Percentiles rank a stretch among this genome's conserved stretches.
Evolutionary conservation across 116 monocot genomes (phyloP).

Genomic region (Iris pallida): DNA sequence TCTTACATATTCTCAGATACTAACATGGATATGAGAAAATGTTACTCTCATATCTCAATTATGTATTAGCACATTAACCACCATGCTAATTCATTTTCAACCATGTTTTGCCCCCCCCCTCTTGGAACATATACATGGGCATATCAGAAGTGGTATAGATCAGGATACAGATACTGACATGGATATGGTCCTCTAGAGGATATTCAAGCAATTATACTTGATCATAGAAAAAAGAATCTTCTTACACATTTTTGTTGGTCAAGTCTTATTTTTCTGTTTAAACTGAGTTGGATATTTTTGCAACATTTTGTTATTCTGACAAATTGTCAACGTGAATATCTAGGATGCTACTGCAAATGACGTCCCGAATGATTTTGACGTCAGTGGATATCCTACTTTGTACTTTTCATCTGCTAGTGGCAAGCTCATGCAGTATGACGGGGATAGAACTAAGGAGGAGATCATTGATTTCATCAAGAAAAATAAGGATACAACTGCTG

Average conservation of each 20-base stretch:
- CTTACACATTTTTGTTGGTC: too few species aligned
- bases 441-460: slow-evolving; percentile 62
- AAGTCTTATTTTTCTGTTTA: background rate
- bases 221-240: too few species aligned
- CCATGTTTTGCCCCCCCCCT: too few species aligned
- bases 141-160: background rate
- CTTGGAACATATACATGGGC: background rate
- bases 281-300: background rate
- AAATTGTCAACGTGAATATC: background rate
- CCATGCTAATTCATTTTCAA: too few species aligned
- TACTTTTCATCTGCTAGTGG: slow-evolving; percentile 75
- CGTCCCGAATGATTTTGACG: slow-evolving; percentile 62
- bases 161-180: background rate
- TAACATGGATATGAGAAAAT: too few species aligned
- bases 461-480: slow-evolving; percentile 64
- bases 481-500: slow-evolving; percentile 36
- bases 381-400: slow-evolving; percentile 81
- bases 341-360: slow-evolving; percentile 86
- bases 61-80: too few species aligned
- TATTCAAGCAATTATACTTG: background rate
- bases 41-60: too few species aligned
- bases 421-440: slow-evolving; percentile 60
- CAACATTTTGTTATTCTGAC: background rate
- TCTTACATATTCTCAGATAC: too few species aligned
- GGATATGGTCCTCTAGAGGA: background rate